Conservation (phyloP, 257 asterid species). For the Lycium ferocissimum region DNA sequence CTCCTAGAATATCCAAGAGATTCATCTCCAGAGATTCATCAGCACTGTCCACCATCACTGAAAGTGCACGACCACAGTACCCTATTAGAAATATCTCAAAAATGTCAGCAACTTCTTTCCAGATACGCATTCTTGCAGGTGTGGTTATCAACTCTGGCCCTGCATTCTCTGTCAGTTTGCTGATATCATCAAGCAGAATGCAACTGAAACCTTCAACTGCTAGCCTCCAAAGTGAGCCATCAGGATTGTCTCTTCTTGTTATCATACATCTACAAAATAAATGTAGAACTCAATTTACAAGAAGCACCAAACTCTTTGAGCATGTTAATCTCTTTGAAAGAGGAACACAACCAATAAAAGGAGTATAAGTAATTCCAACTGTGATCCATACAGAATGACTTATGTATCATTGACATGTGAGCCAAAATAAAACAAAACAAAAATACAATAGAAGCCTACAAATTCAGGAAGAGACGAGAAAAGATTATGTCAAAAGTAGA, state of each 20-base stretch:
- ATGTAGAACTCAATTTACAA: conserved; percentile 27
- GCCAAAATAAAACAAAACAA: neutral
- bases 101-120: conserved; percentile 98
- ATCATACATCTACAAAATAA: conserved; percentile 80
- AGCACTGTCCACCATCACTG: conserved; percentile 61
- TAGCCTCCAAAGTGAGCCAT: conserved; percentile 89
- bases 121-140: conserved; percentile 72
- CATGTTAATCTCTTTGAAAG: conserved; percentile 7
- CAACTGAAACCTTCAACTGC: conserved; percentile 88
- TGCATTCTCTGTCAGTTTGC: conserved; percentile 46
- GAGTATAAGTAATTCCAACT: conserved; percentile 7
- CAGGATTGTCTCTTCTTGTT: conserved; percentile 96
- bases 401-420: conserved; percentile 1
- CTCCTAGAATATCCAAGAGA: conserved; percentile 80
- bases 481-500: neutral
- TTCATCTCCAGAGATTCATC: conserved; percentile 87
- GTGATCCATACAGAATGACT: neutral
- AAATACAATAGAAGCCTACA: conserved; percentile 19
- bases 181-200: conserved; percentile 67
- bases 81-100: conserved; percentile 90
- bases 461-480: neutral
- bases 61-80: conserved; percentile 91
- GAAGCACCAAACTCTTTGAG: conserved; percentile 22
- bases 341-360: conserved; percentile 3
- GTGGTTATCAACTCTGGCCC: conserved; percentile 47